Percentiles rank a stretch among this genome's conserved stretches.
These are phyloP conservation scores for Citrus trifoliata DNA, from an alignment of 345 rosid genomes.

Conservation along the genomic window DNA sequence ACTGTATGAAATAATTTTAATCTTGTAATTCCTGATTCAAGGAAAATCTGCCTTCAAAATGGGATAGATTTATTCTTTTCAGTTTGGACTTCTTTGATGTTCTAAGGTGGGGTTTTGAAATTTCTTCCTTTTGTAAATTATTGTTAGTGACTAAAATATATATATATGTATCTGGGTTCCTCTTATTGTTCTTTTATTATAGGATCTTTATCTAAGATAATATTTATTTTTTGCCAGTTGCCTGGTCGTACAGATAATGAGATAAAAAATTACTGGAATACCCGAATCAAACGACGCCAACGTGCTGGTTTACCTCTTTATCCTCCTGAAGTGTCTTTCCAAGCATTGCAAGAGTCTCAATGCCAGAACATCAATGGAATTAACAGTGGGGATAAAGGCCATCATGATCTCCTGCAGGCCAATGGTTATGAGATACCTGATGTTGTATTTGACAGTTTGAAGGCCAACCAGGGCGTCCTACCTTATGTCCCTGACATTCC, in stretches of 20 bases:
- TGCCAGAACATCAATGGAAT: conserved; percentile 31
- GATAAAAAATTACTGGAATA: conserved; percentile 99
- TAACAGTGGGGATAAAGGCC: conserved; percentile 44
- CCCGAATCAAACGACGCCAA: conserved; percentile 87
- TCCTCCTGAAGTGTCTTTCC: conserved; percentile 73
- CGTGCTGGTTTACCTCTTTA: conserved; percentile 97
- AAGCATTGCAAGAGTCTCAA: conserved; percentile 57
- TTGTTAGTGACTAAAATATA: background rate
- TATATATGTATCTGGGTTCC: background rate
- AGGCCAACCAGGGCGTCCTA: conserved; percentile 42
- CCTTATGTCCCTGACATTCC: conserved; percentile 64
- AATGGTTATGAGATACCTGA: conserved; percentile 58
- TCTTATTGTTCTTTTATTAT: background rate
- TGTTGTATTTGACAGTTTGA: conserved; percentile 64
- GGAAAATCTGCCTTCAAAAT: background rate
- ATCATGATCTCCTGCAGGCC: conserved; percentile 52
- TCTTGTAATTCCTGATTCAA: background rate
- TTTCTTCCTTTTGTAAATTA: background rate
- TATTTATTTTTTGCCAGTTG: conserved; percentile 42
- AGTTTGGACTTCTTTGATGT: background rate
- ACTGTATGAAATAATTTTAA: background rate
- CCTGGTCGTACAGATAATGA: conserved; percentile 99
- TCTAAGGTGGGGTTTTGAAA: background rate
- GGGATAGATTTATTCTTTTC: background rate
- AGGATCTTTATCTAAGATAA: background rate